These are phyloP conservation scores for Solanum gandarillasii DNA, from an alignment of 257 asterid species.

Conservation along the genomic window DNA sequence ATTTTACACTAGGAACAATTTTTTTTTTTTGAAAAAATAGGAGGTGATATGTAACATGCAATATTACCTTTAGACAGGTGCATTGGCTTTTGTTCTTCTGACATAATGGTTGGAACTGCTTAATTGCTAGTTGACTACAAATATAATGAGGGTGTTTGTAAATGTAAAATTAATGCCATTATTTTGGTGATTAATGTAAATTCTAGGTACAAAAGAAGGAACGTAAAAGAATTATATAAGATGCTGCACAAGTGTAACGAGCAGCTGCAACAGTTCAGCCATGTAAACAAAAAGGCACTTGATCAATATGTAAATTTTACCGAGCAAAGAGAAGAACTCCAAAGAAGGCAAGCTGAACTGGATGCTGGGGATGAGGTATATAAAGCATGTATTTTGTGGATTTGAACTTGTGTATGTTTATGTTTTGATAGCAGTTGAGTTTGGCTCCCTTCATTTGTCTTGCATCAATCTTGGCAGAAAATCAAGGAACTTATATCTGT, in stretches of 20 bases:
- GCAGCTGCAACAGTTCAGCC: constrained; percentile 90
- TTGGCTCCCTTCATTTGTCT: constrained; percentile 6
- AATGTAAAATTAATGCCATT: neutral
- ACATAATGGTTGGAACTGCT: neutral
- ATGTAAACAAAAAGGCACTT: constrained; percentile 94
- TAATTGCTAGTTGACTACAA: neutral
- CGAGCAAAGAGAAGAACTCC: constrained; percentile 93
- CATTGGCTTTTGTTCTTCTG: neutral
- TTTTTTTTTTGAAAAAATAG: neutral
- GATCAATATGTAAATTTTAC: constrained; percentile 97
- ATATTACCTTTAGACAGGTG: neutral
- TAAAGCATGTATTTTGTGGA: constrained; percentile 1
- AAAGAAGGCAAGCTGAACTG: constrained; percentile 88
- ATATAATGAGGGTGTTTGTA: neutral
- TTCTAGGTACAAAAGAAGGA: constrained; percentile 63
- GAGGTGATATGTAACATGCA: neutral
- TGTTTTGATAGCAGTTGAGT: neutral
- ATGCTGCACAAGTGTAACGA: constrained; percentile 91
- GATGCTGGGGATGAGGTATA: constrained; percentile 95
- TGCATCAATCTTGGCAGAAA: constrained; percentile 47
- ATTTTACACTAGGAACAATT: neutral
- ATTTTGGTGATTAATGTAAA: neutral
- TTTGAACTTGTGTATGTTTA: neutral
- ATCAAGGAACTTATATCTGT: constrained; percentile 88
- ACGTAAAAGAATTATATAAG: constrained; percentile 70